phyloP scores from a whole-genome alignment of 768 basidiomycete species.

The Panus rudis region DNA sequence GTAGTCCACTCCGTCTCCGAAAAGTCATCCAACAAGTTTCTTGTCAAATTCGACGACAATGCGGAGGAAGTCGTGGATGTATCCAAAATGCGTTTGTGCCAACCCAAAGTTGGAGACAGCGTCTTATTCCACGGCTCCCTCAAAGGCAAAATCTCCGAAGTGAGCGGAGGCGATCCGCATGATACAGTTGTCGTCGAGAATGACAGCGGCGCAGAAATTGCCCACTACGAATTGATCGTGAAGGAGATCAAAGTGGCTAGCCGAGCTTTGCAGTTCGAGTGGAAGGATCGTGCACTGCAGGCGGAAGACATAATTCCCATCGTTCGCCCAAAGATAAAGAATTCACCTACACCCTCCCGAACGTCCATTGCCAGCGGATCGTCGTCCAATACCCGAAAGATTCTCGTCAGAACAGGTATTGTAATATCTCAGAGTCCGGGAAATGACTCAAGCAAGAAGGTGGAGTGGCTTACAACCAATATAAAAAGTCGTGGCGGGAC shows the following conservation, averaged over 20 bases:
- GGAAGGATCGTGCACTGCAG: slow-evolving; percentile 46
- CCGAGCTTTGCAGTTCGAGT: slow-evolving; percentile 42
- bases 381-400: slow-evolving; percentile 24
- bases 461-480: slow-evolving; percentile 32
- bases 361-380: slow-evolving; percentile 33
- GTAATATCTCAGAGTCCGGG: slow-evolving; percentile 46
- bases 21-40: slow-evolving; percentile 28
- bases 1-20: slow-evolving; percentile 33
- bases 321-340: slow-evolving; percentile 29
- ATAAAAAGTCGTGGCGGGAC: slow-evolving; percentile 48
- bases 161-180: slow-evolving; percentile 2
- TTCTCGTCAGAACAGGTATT: slow-evolving; percentile 43
- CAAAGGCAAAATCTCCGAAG: slow-evolving; percentile 12
- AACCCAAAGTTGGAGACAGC: slow-evolving; percentile 48
- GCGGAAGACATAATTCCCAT: slow-evolving; percentile 36
- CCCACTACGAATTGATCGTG: slow-evolving; percentile 24
- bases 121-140: slow-evolving; percentile 31
- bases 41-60: slow-evolving; percentile 63
- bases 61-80: slow-evolving; percentile 40
- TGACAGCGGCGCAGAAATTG: slow-evolving; percentile 29
- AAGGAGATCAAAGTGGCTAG: slow-evolving; percentile 42
- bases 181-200: slow-evolving; percentile 26
- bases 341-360: slow-evolving; percentile 45
- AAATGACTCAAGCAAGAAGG: slow-evolving; percentile 30
- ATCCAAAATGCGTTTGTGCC: slow-evolving; percentile 46